phyloP scores from a whole-genome alignment of 257 asterid species.

The Ophiorrhiza pumila region DNA sequence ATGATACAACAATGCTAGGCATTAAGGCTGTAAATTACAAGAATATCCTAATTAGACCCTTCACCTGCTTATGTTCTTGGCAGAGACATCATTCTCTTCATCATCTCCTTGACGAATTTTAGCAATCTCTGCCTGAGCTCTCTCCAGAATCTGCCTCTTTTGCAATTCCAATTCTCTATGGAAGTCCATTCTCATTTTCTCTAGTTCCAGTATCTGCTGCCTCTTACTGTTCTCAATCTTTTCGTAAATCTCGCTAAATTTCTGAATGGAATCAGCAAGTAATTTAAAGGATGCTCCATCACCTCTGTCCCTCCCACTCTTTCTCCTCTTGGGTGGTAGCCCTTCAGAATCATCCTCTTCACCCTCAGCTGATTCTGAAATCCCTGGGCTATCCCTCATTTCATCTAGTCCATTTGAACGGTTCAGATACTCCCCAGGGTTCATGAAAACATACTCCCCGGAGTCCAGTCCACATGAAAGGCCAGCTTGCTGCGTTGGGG shows the following conservation, averaged over 20 bases:
- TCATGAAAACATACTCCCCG: constrained; percentile 62
- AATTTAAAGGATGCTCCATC: constrained; percentile 42
- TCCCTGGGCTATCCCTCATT: constrained; percentile 77
- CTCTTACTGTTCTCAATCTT: constrained; percentile 81
- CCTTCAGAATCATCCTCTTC: constrained; percentile 53
- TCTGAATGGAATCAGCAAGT: constrained; percentile 75
- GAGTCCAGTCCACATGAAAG: constrained; percentile 80
- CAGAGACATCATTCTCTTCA: constrained; percentile 50
- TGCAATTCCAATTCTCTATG: constrained; percentile 73
- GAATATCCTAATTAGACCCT: background rate
- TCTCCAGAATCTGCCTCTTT: constrained; percentile 75
- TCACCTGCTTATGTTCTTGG: constrained; percentile 49
- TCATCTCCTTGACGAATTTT: constrained; percentile 58
- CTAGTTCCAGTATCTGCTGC: constrained; percentile 76
- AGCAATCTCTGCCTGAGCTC: constrained; percentile 75
- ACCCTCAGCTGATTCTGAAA: constrained; percentile 47
- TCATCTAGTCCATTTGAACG: constrained; percentile 67
- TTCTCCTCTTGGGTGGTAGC: constrained; percentile 43
- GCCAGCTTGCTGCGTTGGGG: constrained; percentile 50
- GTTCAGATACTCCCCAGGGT: constrained; percentile 48
- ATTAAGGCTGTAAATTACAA: constrained; percentile 12
- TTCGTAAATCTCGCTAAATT: constrained; percentile 66
- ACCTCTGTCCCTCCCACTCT: constrained; percentile 23
- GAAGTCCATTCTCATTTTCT: constrained; percentile 79
- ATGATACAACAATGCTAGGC: constrained; percentile 37